Percentiles rank a stretch among this genome's conserved stretches.
phyloP scores from a whole-genome alignment of 2,329 filamentous ascomycete species.

The Penicillium verrucosum region DNA sequence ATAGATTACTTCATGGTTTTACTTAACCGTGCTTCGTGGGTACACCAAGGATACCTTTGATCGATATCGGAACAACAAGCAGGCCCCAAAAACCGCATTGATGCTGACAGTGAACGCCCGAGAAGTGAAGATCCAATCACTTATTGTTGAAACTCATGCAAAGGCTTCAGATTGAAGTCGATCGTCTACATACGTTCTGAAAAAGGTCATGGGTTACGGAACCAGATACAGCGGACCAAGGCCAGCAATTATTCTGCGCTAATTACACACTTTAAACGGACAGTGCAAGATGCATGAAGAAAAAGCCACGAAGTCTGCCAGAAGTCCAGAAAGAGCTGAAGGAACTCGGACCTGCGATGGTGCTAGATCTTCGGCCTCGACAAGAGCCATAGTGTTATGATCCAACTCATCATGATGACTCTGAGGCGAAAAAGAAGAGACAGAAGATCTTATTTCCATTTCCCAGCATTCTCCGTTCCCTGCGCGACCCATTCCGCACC shows the following conservation, averaged over 20 bases:
- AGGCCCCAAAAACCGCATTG: neutral
- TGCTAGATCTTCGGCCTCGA: neutral
- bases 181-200: neutral
- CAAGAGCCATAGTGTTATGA: neutral
- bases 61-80: neutral
- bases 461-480: slow-evolving; percentile 57
- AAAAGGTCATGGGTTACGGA: neutral
- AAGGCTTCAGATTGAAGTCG: neutral
- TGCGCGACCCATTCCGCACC: slow-evolving; percentile 51
- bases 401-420: neutral
- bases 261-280: neutral
- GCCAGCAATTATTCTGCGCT: neutral
- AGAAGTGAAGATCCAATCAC: neutral
- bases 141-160: no score
- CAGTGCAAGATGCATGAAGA: neutral
- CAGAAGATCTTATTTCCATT: slow-evolving; percentile 44
- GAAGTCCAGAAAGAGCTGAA: neutral
- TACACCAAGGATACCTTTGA: neutral
- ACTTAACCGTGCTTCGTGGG: no score
- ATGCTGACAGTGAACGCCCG: neutral
- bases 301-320: no score
- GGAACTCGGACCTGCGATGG: neutral
- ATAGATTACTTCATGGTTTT: no score
- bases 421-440: neutral
- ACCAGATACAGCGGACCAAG: neutral